Conservation (phyloP, 2,329 filamentous ascomycete genomes). For the Rugonectria rugulosa region DNA sequence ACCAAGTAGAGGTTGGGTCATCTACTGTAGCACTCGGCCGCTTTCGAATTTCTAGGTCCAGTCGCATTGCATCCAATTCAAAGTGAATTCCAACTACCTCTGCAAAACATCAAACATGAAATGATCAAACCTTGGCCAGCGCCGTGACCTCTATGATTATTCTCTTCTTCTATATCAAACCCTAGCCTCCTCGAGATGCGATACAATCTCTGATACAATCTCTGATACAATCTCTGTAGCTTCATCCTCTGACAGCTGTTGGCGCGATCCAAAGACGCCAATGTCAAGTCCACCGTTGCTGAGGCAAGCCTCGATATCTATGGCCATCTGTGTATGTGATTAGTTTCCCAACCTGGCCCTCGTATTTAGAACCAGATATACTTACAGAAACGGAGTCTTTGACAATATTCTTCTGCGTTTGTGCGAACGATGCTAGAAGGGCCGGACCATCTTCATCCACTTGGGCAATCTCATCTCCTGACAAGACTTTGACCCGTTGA, state of each 20-base stretch:
- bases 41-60: background rate
- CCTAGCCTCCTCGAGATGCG: conserved; percentile 21
- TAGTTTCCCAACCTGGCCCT: background rate
- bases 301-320: conserved; percentile 52
- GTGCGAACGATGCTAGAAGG: conserved; percentile 12
- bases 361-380: background rate
- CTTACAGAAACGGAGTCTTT: conserved; percentile 41
- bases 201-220: conserved; percentile 38
- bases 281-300: conserved; percentile 44
- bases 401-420: conserved; percentile 34
- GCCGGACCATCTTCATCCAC: background rate
- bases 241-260: conserved; percentile 35
- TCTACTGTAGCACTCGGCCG: background rate
- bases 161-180: conserved; percentile 1
- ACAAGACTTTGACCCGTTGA: conserved; percentile 14
- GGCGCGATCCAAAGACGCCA: conserved; percentile 49
- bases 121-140: background rate
- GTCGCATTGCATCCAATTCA: conserved; percentile 9
- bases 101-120: background rate
- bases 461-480: background rate
- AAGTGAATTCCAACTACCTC: background rate
- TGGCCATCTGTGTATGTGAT: conserved; percentile 42
- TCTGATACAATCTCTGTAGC: conserved; percentile 37
- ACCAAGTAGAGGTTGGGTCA: conserved; percentile 10
- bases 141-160: background rate